Evolutionary conservation across 345 rosid species (phyloP).

Genomic region (Syzygium oleosum): DNA sequence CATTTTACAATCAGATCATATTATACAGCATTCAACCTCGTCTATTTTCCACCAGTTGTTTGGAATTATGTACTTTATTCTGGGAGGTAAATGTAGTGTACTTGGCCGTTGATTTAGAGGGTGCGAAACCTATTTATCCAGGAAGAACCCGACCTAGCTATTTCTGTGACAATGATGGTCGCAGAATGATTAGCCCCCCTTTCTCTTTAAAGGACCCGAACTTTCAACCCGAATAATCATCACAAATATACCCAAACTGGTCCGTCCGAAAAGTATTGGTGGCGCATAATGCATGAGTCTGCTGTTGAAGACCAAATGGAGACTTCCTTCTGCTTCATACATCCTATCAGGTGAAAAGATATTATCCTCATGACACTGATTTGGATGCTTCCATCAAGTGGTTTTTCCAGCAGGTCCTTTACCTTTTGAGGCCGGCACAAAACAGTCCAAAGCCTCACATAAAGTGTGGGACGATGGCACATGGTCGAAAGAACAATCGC

Average conservation of each 20-base stretch:
- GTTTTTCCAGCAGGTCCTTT: background rate
- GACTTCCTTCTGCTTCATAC: background rate
- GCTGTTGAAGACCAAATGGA: background rate
- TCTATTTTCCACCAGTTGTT: background rate
- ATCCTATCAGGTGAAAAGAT: background rate
- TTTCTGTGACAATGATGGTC: background rate
- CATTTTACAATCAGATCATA: background rate
- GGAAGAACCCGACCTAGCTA: background rate
- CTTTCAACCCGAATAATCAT: background rate
- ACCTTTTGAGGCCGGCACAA: background rate
- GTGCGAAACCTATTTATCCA: background rate
- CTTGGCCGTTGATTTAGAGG: background rate
- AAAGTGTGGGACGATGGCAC: background rate
- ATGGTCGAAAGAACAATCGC: background rate
- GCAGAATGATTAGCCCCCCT: background rate
- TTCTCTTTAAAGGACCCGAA: background rate
- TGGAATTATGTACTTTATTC: background rate
- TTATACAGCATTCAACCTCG: background rate
- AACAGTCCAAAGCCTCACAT: background rate
- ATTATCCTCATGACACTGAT: background rate
- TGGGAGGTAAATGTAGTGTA: background rate
- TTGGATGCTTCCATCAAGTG: background rate
- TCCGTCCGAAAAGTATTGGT: background rate
- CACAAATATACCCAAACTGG: background rate
- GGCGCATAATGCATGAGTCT: background rate